phyloP scores from a whole-genome alignment of 768 basidiomycete species.

The Psilocybe cubensis region DNA sequence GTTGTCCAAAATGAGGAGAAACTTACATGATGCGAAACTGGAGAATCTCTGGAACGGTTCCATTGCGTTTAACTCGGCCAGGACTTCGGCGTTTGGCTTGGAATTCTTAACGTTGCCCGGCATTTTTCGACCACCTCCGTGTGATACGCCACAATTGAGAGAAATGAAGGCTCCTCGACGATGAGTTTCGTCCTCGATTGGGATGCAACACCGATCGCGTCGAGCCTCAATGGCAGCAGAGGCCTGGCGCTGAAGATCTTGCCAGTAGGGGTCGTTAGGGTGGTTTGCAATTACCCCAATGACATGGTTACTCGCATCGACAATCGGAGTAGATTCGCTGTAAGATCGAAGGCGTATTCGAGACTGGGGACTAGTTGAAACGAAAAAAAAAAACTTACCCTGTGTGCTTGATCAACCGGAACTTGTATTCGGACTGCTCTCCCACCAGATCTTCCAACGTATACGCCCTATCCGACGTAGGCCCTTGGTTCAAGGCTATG shows the following conservation, averaged over 20 bases:
- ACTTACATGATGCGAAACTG: conserved; percentile 8
- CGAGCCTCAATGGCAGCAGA: neutral
- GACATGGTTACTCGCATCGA: neutral
- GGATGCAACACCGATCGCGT: neutral
- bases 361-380: no score
- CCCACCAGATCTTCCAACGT: neutral
- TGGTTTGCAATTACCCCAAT: neutral
- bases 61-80: conserved; percentile 1
- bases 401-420: neutral
- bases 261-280: conserved; percentile 7
- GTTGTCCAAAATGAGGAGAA: no score
- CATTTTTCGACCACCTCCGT: conserved; percentile 6
- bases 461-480: no score
- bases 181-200: neutral
- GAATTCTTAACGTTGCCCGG: conserved; percentile 9
- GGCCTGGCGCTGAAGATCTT: neutral
- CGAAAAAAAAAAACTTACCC: no score
- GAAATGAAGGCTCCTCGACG: conserved; percentile 10
- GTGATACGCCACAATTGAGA: conserved; percentile 8
- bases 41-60: conserved; percentile 8
- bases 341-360: no score
- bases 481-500: no score
- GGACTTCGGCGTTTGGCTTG: neutral
- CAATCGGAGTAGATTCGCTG: no score
- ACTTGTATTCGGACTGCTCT: neutral